Base-by-base conservation (phyloP, 768 basidiomycete species). In the Tylopilus felleus region DNA sequence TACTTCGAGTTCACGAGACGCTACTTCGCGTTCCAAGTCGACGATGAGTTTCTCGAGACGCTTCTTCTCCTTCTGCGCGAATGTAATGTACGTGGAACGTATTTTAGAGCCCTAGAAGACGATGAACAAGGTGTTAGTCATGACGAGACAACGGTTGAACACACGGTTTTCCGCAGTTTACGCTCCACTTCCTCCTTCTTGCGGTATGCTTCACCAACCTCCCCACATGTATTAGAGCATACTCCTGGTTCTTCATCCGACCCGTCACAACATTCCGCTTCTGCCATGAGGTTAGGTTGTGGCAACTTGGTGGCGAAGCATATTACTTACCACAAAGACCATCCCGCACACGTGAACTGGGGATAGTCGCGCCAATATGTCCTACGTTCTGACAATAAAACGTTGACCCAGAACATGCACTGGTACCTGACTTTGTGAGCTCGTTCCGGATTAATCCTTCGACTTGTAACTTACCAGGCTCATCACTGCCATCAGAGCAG, bases 211-310 rank as follows among this genome's bases (percentile, higher is more conserved):
- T 82, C 80, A 1, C 94, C 93, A 41, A 90, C 77, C 64, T 87
- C 83, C 44, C 78, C 77, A 68, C 97, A 99, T 3, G 72, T 73
- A 68, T 97, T 85, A 33, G 78, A 71, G 69, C 97, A 99, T 16
- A 87, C 76, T 17, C 93, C 93, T 10, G 81, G 71, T 23, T 76
- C 79, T 73, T 99, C 97, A 71, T 99, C 96, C 0, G 93, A 93
- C 13, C 96, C 96, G 61, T 99, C 96, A 65, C 96, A 99, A 63
- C 96, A 99, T 66, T 92, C 83, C 1, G 81, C 78, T 68, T 99
- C 96, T 97, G 60, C 19, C 4, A 16, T 12, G 12, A 5, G 21
- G 44, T 74, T 39, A 71, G 61, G 47, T 27, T 33, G 29, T 21
- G 29, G 1, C 27, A 19, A 10, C 14, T 27, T 39, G 13, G 39